Conservation (phyloP, 192 early-diverging fungal species). For the Coemansia sp. region DNA sequence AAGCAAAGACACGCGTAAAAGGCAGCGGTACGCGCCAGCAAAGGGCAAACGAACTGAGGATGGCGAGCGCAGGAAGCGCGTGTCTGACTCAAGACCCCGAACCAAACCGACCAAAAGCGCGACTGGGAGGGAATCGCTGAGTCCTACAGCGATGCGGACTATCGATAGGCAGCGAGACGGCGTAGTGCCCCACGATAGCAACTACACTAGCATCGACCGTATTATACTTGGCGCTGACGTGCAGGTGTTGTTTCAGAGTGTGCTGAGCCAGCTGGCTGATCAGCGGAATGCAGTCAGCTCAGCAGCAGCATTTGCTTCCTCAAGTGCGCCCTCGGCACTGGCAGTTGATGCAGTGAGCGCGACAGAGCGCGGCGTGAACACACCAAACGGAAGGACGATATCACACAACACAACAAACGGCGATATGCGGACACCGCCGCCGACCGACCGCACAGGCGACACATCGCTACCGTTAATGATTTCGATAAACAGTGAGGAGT, state of each 20-base stretch:
- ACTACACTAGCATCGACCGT: conserved; percentile 37
- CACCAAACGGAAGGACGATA: background rate
- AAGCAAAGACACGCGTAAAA: conserved; percentile 41
- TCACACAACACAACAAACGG: background rate
- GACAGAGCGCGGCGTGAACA: background rate
- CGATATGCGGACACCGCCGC: background rate
- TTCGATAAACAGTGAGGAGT: conserved; percentile 8
- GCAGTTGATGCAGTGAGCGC: background rate
- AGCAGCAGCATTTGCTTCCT: conserved; percentile 6
- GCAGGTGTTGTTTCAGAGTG: conserved; percentile 51
- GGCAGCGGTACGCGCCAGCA: conserved; percentile 22
- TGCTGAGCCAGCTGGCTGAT: conserved; percentile 48
- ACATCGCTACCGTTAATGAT: conserved; percentile 17
- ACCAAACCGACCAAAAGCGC: conserved; percentile 15
- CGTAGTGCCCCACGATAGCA: conserved; percentile 10
- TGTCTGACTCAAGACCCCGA: conserved; percentile 28
- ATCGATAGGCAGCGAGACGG: conserved; percentile 24
- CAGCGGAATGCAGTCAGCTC: conserved; percentile 30
- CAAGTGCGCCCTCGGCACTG: background rate
- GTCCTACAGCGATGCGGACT: conserved; percentile 23
- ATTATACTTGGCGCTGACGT: conserved; percentile 46
- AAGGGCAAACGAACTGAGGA: conserved; percentile 34
- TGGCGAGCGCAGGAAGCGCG: conserved; percentile 36
- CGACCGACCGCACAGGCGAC: background rate
- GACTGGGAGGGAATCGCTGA: conserved; percentile 29